Conservation (phyloP, 1,139 yeast species). For the Pichia sp. region DNA sequence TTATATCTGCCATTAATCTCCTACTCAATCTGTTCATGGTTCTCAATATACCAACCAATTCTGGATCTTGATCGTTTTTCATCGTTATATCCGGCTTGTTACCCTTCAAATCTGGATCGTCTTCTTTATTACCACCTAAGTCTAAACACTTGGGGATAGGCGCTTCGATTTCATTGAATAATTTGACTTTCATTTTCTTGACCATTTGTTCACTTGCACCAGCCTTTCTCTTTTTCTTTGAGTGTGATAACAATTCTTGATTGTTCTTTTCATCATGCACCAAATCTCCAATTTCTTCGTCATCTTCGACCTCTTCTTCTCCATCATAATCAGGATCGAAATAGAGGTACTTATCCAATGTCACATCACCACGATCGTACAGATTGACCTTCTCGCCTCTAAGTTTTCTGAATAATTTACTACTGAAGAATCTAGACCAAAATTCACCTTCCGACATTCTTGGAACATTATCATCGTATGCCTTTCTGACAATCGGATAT, state of each 20-base stretch:
- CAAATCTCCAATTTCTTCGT: slow-evolving; percentile 12
- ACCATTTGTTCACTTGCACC: slow-evolving; percentile 17
- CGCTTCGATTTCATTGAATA: slow-evolving; percentile 34
- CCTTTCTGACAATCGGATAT: slow-evolving; percentile 89
- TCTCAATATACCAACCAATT: slow-evolving; percentile 69
- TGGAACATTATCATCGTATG: slow-evolving; percentile 90
- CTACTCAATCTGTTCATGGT: slow-evolving; percentile 89
- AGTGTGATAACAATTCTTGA: neutral
- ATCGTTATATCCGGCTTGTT: slow-evolving; percentile 88
- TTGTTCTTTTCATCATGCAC: slow-evolving; percentile 16
- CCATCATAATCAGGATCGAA: slow-evolving; percentile 51
- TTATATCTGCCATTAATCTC: slow-evolving; percentile 59
- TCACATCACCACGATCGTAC: slow-evolving; percentile 78
- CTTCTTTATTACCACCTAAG: slow-evolving; percentile 75
- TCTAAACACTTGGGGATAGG: slow-evolving; percentile 65
- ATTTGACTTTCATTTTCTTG: slow-evolving; percentile 29
- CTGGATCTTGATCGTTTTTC: slow-evolving; percentile 64
- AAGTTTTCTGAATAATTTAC: slow-evolving; percentile 79
- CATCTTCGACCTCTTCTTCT: slow-evolving; percentile 37
- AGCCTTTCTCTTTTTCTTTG: slow-evolving; percentile 15
- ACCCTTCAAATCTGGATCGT: slow-evolving; percentile 75
- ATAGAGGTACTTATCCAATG: slow-evolving; percentile 79
- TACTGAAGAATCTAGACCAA: slow-evolving; percentile 96
- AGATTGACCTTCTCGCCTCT: slow-evolving; percentile 84
- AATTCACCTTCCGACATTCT: slow-evolving; percentile 86